phyloP scores from a whole-genome alignment of 192 early-diverging fungal species.

The Entomortierella lignicola region DNA sequence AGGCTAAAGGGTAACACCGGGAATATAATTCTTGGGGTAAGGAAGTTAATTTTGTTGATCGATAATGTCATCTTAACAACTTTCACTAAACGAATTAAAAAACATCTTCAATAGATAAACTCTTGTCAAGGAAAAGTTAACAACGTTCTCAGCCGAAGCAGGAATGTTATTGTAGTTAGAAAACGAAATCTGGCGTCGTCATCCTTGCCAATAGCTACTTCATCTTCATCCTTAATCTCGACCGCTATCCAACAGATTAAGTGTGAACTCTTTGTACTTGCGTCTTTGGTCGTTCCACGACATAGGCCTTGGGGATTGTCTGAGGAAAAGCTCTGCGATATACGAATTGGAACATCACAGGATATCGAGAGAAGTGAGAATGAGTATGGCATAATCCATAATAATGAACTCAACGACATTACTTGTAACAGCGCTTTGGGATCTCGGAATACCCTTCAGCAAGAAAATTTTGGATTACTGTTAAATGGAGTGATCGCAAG shows the following conservation, averaged over 20 bases:
- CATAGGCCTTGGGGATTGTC: background rate
- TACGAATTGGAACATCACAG: background rate
- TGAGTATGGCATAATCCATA: too few species aligned
- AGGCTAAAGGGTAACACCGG: background rate
- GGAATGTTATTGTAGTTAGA: background rate
- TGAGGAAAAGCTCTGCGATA: background rate
- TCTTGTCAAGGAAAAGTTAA: background rate
- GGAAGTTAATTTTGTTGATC: too few species aligned
- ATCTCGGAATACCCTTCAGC: too few species aligned
- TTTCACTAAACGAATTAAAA: too few species aligned
- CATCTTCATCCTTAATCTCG: background rate
- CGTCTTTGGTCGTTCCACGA: background rate
- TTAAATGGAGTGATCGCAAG: background rate
- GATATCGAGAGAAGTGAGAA: too few species aligned
- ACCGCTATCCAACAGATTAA: conserved; percentile 4
- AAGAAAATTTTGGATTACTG: background rate
- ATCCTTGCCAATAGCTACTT: background rate
- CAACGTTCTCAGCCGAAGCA: background rate
- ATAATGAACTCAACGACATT: too few species aligned
- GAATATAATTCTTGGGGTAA: background rate
- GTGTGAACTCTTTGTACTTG: conserved; percentile 8
- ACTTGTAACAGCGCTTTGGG: too few species aligned
- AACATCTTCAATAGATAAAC: background rate
- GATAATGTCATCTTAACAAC: too few species aligned
- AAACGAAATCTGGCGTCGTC: background rate